These are phyloP conservation scores for Tricholoma sp. DNA, from an alignment of 768 basidiomycete species.

Conservation along the genomic window DNA sequence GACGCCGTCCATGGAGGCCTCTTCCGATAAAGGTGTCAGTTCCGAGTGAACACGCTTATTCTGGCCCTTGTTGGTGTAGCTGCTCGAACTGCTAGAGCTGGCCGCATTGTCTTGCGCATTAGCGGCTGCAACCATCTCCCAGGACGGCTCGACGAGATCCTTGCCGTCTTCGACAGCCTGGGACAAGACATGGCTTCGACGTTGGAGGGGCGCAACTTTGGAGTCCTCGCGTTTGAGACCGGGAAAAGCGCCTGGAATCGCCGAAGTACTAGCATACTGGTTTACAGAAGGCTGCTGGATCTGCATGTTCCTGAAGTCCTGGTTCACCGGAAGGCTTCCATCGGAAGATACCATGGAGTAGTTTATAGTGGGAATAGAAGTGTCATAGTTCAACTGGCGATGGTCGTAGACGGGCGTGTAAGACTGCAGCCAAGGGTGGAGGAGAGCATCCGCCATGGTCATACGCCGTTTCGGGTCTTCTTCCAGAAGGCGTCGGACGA, in stretches of 20 bases:
- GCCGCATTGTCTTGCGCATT: constrained; percentile 22
- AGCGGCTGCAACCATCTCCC: constrained; percentile 49
- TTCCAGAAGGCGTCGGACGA: constrained; percentile 63
- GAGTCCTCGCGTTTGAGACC: constrained; percentile 18
- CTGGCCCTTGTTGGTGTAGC: constrained; percentile 18
- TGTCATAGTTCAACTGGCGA: not conserved
- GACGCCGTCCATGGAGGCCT: constrained; percentile 13
- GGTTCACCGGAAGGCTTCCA: constrained; percentile 21
- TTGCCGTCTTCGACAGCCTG: constrained; percentile 39
- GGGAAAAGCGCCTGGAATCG: constrained; percentile 9
- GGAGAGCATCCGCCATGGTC: constrained; percentile 60
- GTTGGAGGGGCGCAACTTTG: constrained; percentile 36
- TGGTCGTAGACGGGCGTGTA: constrained; percentile 25
- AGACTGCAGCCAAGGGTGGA: constrained; percentile 70
- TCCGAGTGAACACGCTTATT: constrained; percentile 40
- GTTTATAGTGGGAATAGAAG: constrained; percentile 10
- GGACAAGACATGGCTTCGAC: constrained; percentile 43
- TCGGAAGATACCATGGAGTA: constrained; percentile 20
- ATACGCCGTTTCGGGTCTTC: constrained; percentile 63
- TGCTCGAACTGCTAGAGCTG: constrained; percentile 10
- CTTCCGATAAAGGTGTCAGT: constrained; percentile 40
- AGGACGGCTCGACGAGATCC: constrained; percentile 44
- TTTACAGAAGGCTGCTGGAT: constrained; percentile 18
- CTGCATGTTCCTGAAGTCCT: constrained; percentile 27
- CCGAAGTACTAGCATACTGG: constrained; percentile 1